phyloP scores from a whole-genome alignment of 2,329 filamentous ascomycete genomes.

The Fusarium sambucinum region DNA sequence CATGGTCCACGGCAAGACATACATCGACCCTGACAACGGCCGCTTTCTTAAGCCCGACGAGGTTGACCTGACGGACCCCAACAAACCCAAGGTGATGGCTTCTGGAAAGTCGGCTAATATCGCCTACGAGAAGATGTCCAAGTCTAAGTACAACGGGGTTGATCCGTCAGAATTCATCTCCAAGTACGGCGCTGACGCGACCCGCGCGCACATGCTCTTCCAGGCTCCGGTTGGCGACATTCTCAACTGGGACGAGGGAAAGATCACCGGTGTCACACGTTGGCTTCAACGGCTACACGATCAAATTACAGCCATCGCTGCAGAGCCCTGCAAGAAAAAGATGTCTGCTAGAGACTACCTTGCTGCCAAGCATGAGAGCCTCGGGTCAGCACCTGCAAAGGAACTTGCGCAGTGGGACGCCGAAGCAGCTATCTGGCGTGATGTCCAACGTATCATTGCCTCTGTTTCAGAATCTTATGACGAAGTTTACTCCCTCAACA shows the following conservation, averaged over 20 bases:
- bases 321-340: constrained; percentile 11
- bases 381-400: constrained; percentile 49
- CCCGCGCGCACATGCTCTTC: constrained; percentile 88
- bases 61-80: constrained; percentile 71
- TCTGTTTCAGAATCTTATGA: constrained; percentile 77
- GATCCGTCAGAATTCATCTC: constrained; percentile 80
- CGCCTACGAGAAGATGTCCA: constrained; percentile 92
- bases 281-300: constrained; percentile 80
- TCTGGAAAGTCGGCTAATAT: constrained; percentile 70
- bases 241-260: constrained; percentile 87
- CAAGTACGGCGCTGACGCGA: constrained; percentile 84
- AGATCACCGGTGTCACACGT: constrained; percentile 83
- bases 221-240: constrained; percentile 86
- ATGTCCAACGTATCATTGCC: constrained; percentile 74
- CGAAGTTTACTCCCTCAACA: constrained; percentile 82
- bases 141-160: constrained; percentile 93
- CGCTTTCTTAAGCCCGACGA: constrained; percentile 82
- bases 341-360: constrained; percentile 54
- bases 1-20: constrained; percentile 93
- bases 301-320: constrained; percentile 57
- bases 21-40: constrained; percentile 78
- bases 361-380: constrained; percentile 48
- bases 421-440: constrained; percentile 69
- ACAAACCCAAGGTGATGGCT: constrained; percentile 70
- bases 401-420: constrained; percentile 59